phyloP scores from a whole-genome alignment of 2,329 filamentous ascomycete genomes.

The Penicillium sumatraense region DNA sequence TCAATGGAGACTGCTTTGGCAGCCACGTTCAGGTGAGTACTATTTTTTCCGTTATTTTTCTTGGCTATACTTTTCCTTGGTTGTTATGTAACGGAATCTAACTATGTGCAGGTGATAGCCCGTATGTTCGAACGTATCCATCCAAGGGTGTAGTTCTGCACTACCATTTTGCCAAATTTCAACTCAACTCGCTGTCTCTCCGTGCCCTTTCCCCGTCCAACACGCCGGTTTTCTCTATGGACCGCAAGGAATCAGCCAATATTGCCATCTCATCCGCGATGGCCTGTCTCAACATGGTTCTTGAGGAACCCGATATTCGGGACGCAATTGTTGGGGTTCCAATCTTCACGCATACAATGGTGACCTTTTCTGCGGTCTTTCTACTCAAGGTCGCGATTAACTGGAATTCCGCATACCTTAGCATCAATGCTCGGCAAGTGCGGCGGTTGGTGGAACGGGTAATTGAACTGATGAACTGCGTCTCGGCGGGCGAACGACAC shows the following conservation, averaged over 20 bases:
- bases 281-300: slow-evolving; percentile 51
- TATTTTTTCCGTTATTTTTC: background rate
- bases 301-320: slow-evolving; percentile 54
- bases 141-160: slow-evolving; percentile 58
- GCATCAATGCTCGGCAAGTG: slow-evolving; percentile 44
- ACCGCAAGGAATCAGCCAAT: slow-evolving; percentile 50
- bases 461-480: slow-evolving; percentile 46
- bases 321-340: slow-evolving; percentile 55
- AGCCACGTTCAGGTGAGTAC: slow-evolving; percentile 47
- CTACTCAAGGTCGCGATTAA: slow-evolving; percentile 51
- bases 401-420: slow-evolving; percentile 48
- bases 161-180: slow-evolving; percentile 59
- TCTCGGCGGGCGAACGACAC: slow-evolving; percentile 47
- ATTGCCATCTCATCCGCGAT: slow-evolving; percentile 55
- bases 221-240: slow-evolving; percentile 48
- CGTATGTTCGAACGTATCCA: slow-evolving; percentile 54
- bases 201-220: slow-evolving; percentile 49
- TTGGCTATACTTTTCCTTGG: background rate
- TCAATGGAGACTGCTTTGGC: slow-evolving; percentile 58
- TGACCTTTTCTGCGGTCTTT: slow-evolving; percentile 52
- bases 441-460: slow-evolving; percentile 45
- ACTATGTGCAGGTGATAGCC: slow-evolving; percentile 42
- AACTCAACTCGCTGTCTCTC: slow-evolving; percentile 53
- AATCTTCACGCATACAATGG: slow-evolving; percentile 52
- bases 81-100: background rate